Evolutionary conservation across 2,329 filamentous ascomycete species (phyloP).

Genomic region (Fusarium cicatricum): DNA sequence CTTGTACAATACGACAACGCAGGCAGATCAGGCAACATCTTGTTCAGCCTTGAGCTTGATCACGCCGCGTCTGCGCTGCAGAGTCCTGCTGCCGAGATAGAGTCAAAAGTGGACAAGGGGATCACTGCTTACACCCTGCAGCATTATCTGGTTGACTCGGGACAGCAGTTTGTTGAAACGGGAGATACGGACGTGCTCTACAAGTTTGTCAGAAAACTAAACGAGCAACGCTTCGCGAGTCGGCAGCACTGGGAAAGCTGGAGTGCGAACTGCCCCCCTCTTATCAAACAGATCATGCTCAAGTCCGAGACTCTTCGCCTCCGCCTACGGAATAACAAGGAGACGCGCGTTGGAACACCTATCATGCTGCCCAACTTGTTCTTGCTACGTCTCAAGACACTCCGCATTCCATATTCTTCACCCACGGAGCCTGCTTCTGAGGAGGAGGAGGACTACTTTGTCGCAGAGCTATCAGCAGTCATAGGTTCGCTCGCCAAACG

Average conservation of each 20-base stretch:
- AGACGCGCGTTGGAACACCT: not conserved
- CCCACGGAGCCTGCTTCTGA: not conserved
- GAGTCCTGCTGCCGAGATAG: not conserved
- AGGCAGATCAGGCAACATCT: not conserved
- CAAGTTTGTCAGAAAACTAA: not conserved
- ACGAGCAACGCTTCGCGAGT: not conserved
- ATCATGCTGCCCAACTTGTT: constrained; percentile 26
- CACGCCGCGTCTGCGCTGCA: constrained; percentile 12
- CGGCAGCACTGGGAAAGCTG: constrained; percentile 28
- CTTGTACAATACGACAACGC: constrained; percentile 32
- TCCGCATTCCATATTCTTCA: constrained; percentile 24
- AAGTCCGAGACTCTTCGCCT: constrained; percentile 17
- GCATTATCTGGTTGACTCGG: constrained; percentile 8
- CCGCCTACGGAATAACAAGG: not conserved
- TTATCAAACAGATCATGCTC: constrained; percentile 27
- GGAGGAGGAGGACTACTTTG: constrained; percentile 9
- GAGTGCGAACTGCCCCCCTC: constrained; percentile 34
- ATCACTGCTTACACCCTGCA: constrained; percentile 10
- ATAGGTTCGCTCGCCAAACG: constrained; percentile 20
- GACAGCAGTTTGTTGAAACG: constrained; percentile 3
- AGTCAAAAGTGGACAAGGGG: constrained; percentile 14
- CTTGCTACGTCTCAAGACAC: constrained; percentile 12
- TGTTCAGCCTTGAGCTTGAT: constrained; percentile 5
- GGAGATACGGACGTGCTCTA: not conserved
- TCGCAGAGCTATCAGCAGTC: constrained; percentile 18